Evolutionary conservation across 352 stramenopile species (phyloP).

Genomic region (Pythium periplocum): DNA sequence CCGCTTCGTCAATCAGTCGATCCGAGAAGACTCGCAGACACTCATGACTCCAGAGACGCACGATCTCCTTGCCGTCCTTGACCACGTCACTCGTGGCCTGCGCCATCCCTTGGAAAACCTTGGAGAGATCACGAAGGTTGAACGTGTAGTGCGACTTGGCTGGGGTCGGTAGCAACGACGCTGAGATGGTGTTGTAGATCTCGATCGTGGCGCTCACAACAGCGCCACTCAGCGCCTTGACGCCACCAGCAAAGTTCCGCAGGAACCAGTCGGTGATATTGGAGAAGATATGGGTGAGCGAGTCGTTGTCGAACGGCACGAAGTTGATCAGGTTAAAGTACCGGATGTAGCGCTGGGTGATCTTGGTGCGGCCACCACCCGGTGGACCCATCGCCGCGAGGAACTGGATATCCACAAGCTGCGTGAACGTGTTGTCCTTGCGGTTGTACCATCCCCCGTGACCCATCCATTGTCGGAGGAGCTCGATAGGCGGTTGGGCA

Average conservation of each 20-base stretch:
- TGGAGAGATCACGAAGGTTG: conserved; percentile 91
- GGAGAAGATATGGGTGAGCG: conserved; percentile 83
- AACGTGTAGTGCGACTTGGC: conserved; percentile 94
- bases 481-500: conserved; percentile 90
- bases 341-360: conserved; percentile 90
- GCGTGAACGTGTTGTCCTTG: conserved; percentile 90
- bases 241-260: conserved; percentile 59
- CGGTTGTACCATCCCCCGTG: conserved; percentile 93
- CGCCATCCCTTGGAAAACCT: conserved; percentile 91
- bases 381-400: conserved; percentile 90
- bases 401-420: conserved; percentile 93
- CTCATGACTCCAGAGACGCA: conserved; percentile 90
- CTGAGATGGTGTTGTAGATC: conserved; percentile 90
- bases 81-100: conserved; percentile 75
- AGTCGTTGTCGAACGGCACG: conserved; percentile 87
- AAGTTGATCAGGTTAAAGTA: conserved; percentile 95
- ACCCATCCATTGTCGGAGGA: conserved; percentile 93
- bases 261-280: conserved; percentile 91
- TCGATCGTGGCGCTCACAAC: conserved; percentile 88
- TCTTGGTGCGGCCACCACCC: conserved; percentile 86
- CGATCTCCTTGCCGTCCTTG: conserved; percentile 81
- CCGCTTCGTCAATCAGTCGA: conserved; percentile 86
- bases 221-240: conserved; percentile 69
- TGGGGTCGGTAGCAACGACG: conserved; percentile 89
- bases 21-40: conserved; percentile 90